Percentiles rank a stretch among this genome's conserved stretches.
These are phyloP conservation scores for Aphanoascus verrucosus DNA, from an alignment of 2,329 filamentous ascomycete genomes.

Conservation along the genomic window DNA sequence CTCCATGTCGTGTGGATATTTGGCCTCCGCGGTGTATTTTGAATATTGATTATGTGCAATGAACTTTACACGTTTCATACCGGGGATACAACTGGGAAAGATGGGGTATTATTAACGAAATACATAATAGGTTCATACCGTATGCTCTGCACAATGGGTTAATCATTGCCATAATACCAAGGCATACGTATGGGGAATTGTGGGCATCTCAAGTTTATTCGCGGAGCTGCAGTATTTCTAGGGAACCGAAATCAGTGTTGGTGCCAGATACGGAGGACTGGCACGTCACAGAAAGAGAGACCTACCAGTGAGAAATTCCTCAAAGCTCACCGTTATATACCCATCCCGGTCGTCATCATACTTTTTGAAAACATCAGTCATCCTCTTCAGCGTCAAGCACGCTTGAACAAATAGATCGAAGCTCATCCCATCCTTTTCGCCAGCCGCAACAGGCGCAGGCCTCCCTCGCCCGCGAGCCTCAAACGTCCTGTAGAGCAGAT, in stretches of 20 bases:
- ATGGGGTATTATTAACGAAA: too few relatives aligned
- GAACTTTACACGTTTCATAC: too few relatives aligned
- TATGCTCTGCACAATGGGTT: neutral
- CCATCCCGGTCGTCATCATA: conserved; percentile 96
- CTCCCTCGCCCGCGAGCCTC: conserved; percentile 48
- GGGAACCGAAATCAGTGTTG: neutral
- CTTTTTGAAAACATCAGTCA: conserved; percentile 99
- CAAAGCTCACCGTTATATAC: conserved; percentile 73
- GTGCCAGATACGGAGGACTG: neutral
- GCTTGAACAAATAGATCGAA: conserved; percentile 98
- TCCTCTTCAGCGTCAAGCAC: conserved; percentile 90
- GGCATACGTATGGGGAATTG: neutral
- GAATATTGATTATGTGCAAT: too few relatives aligned
- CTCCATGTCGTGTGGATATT: too few relatives aligned
- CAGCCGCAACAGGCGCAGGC: conserved; percentile 25
- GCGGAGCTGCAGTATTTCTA: conserved; percentile 14
- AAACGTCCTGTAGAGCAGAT: conserved; percentile 76
- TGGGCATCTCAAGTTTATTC: conserved; percentile 5
- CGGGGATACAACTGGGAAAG: too few relatives aligned
- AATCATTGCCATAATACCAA: neutral
- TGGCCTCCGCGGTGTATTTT: too few relatives aligned
- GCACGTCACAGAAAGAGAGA: conserved; percentile 6
- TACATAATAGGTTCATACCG: too few relatives aligned
- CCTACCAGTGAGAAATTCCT: conserved; percentile 61
- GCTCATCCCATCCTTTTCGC: conserved; percentile 57